Evolutionary conservation across 2,329 filamentous ascomycete species (phyloP).

Genomic region (Penicillium sclerotiorum): DNA sequence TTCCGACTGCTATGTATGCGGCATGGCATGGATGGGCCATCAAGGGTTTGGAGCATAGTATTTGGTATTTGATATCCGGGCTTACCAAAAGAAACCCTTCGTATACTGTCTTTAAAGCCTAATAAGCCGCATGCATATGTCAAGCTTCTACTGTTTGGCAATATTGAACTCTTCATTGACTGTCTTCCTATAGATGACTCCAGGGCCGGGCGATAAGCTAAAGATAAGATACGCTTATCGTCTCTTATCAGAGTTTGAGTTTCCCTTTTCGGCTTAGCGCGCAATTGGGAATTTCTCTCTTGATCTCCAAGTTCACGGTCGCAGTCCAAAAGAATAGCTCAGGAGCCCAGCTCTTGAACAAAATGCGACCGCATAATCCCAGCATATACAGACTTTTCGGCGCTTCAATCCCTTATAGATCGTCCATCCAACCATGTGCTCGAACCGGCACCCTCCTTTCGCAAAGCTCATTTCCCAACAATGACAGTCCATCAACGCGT

Average conservation of each 20-base stretch:
- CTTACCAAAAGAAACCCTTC: too few relatives aligned
- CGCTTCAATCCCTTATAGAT: neutral
- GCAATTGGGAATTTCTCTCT: neutral
- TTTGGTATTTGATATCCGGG: too few relatives aligned
- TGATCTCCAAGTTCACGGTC: neutral
- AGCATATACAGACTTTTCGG: neutral
- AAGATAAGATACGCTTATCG: neutral
- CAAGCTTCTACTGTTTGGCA: too few relatives aligned
- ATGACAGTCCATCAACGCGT: neutral
- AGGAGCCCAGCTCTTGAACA: neutral
- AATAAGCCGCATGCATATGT: too few relatives aligned
- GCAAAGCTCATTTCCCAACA: constrained; percentile 10
- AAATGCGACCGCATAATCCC: constrained; percentile 11
- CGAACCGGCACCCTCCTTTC: neutral
- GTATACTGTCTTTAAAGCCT: too few relatives aligned
- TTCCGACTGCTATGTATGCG: too few relatives aligned
- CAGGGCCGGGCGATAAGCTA: too few relatives aligned
- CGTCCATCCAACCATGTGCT: neutral
- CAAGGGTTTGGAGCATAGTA: too few relatives aligned
- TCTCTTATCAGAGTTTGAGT: neutral
- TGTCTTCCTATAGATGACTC: too few relatives aligned
- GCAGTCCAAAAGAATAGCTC: neutral
- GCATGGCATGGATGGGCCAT: too few relatives aligned
- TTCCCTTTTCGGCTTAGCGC: neutral
- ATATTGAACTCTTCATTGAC: too few relatives aligned